Conservation (phyloP, 2,329 filamentous ascomycete genomes). For the Calonectria hawksworthii region DNA sequence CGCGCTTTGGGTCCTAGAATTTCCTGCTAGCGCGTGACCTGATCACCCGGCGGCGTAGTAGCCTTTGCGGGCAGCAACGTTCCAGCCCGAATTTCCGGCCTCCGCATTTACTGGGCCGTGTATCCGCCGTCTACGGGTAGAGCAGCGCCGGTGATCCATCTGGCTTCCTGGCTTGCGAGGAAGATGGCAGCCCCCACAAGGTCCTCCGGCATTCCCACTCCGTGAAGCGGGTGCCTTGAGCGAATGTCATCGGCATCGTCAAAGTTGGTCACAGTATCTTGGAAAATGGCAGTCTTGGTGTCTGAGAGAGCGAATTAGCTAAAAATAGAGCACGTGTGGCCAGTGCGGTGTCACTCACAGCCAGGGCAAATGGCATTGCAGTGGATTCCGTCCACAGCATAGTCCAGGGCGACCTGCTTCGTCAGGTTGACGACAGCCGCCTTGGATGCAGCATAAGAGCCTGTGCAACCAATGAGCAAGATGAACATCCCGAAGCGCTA, state of each 20-base stretch:
- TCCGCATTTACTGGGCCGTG: conserved; percentile 46
- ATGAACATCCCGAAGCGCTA: not conserved
- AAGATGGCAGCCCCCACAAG: conserved; percentile 53
- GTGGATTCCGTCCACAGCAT: conserved; percentile 62
- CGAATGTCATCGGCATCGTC: conserved; percentile 34
- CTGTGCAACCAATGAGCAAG: conserved; percentile 19
- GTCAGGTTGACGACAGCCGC: conserved; percentile 65
- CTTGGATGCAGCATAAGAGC: conserved; percentile 63
- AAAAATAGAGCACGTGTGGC: not conserved
- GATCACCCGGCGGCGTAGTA: not conserved
- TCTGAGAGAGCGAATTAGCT: conserved; percentile 25
- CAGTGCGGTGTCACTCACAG: conserved; percentile 40
- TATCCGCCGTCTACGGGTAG: conserved; percentile 58
- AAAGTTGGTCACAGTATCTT: conserved; percentile 36
- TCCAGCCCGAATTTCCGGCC: not conserved
- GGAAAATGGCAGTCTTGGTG: conserved; percentile 46
- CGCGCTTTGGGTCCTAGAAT: not conserved
- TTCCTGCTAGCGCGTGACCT: not conserved
- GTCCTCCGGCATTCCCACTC: conserved; percentile 44
- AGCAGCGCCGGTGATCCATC: conserved; percentile 58
- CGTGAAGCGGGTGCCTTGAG: conserved; percentile 44
- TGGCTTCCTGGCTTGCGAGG: conserved; percentile 53
- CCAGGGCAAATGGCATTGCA: conserved; percentile 69
- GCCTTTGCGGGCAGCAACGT: not conserved
- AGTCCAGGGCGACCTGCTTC: conserved; percentile 62